phyloP scores from a whole-genome alignment of 2,329 filamentous ascomycete genomes.

The Colletotrichum spinosum region DNA sequence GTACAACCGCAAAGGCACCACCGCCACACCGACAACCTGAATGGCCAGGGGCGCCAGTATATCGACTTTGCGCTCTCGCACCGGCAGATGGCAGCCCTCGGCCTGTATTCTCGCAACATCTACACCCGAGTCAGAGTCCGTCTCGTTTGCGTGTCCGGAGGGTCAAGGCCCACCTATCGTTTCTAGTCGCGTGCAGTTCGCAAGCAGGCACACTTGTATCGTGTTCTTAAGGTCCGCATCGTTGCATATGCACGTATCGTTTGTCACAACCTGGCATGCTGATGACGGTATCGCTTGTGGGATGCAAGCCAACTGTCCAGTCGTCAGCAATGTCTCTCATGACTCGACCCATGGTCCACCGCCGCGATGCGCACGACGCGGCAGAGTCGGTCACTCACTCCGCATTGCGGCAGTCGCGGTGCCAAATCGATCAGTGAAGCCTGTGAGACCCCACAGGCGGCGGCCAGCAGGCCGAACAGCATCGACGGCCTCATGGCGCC shows the following conservation, averaged over 20 bases:
- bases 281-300: constrained; percentile 40
- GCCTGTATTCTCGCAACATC: constrained; percentile 47
- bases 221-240: constrained; percentile 38
- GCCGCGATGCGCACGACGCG: background rate
- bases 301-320: constrained; percentile 40
- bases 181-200: constrained; percentile 42
- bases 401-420: constrained; percentile 38
- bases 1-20: constrained; percentile 51
- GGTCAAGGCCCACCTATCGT: constrained; percentile 40
- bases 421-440: constrained; percentile 36
- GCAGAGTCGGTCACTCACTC: constrained; percentile 30
- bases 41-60: constrained; percentile 51
- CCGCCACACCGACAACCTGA: constrained; percentile 49
- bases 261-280: constrained; percentile 40
- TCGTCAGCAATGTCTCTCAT: background rate
- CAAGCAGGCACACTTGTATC: constrained; percentile 41
- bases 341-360: background rate
- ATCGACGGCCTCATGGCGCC: constrained; percentile 35
- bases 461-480: constrained; percentile 30
- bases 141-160: background rate
- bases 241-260: constrained; percentile 46
- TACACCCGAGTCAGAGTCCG: constrained; percentile 34
- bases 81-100: constrained; percentile 46
- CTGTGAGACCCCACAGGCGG: constrained; percentile 28
- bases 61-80: constrained; percentile 45